phyloP scores from a whole-genome alignment of 78 protist species.

The Monosiga brevicollis region DNA sequence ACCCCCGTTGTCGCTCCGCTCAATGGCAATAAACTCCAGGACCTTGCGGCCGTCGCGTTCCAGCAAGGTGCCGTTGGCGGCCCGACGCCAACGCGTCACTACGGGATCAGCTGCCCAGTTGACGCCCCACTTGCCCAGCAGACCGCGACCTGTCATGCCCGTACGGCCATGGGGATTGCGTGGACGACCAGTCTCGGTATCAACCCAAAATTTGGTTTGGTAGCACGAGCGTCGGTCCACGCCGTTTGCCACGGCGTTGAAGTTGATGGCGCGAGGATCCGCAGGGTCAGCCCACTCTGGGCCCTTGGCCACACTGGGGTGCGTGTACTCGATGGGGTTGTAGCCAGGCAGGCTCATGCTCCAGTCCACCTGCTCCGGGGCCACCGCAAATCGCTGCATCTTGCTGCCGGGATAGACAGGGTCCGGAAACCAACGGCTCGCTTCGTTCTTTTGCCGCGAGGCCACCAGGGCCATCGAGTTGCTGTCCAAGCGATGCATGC shows the following conservation, averaged over 20 bases:
- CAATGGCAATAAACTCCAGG: constrained; percentile 13
- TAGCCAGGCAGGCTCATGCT: background rate
- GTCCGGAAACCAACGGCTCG: no score
- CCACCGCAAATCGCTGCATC: background rate
- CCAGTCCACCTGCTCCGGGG: background rate
- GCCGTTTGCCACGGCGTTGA: background rate
- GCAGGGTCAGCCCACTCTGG: constrained; percentile 20
- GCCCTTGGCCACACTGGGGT: background rate
- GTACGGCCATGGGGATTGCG: constrained; percentile 26
- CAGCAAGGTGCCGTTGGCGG: background rate
- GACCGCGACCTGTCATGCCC: constrained; percentile 33
- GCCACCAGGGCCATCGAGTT: no score
- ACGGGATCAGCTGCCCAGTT: constrained; percentile 33
- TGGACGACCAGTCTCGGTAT: background rate
- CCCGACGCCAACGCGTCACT: constrained; percentile 17
- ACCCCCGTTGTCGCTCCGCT: constrained; percentile 22
- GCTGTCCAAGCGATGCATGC: no score
- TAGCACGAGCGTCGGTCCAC: background rate
- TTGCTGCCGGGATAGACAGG: no score
- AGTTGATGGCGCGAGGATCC: background rate
- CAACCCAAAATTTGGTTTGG: background rate
- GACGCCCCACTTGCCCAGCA: constrained; percentile 29
- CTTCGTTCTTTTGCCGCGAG: no score
- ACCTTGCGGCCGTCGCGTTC: background rate
- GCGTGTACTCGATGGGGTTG: constrained; percentile 10